Percentiles rank a stretch among this genome's conserved stretches.
Evolutionary conservation across 176 grass and related monocot genomes (phyloP).

Genomic region (Microstegium vimineum): DNA sequence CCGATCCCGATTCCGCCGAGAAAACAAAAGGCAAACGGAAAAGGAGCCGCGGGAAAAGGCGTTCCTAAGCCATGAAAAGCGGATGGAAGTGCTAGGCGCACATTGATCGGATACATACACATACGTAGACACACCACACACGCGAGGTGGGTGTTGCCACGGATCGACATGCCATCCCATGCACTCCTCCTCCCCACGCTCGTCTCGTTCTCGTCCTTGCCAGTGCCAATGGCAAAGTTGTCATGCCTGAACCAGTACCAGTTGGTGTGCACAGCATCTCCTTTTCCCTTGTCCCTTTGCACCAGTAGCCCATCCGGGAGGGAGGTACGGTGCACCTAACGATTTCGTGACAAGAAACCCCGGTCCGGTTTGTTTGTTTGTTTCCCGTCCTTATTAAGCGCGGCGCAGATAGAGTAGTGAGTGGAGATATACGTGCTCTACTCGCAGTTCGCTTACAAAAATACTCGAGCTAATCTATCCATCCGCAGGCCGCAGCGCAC

Average conservation of each 20-base stretch:
- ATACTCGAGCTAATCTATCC: too few species aligned
- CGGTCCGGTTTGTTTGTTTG: too few species aligned
- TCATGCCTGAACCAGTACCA: not conserved
- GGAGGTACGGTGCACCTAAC: conserved; percentile 25
- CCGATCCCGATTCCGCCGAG: conserved; percentile 18
- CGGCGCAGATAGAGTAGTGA: not conserved
- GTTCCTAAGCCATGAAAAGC: not conserved
- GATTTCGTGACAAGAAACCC: not conserved
- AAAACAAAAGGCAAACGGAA: not conserved
- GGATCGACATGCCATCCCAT: too few species aligned
- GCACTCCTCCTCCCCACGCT: not conserved
- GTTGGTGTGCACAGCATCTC: not conserved
- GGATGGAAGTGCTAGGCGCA: not conserved
- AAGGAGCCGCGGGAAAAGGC: not conserved
- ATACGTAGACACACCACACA: not conserved
- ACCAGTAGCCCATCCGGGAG: not conserved
- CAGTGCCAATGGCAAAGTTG: too few species aligned
- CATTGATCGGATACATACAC: not conserved
- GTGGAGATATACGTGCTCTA: too few species aligned
- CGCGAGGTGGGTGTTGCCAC: not conserved
- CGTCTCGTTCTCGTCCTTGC: not conserved
- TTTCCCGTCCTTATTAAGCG: not conserved
- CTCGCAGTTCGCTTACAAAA: too few species aligned
- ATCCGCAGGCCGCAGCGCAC: not conserved
- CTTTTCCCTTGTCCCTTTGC: not conserved